Evolutionary conservation across 345 rosid genomes (phyloP).

Genomic region (Anastatica hierochuntica): DNA sequence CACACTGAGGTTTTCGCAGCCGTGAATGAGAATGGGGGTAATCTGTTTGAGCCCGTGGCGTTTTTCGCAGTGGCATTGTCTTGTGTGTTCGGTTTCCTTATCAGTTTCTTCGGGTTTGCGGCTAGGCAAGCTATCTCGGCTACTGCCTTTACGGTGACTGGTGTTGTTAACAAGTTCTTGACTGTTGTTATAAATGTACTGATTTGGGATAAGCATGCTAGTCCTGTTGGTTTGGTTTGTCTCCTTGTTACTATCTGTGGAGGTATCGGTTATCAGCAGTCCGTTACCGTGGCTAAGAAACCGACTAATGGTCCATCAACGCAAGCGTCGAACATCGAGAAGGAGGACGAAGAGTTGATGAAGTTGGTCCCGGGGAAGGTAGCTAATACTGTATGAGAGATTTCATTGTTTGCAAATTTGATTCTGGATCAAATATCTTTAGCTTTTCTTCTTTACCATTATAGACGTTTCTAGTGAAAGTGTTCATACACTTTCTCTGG

Average conservation of each 20-base stretch:
- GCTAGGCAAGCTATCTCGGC: slow-evolving; percentile 91
- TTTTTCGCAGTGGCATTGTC: slow-evolving; percentile 71
- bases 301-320: slow-evolving; percentile 22
- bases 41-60: slow-evolving; percentile 50
- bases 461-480: background rate
- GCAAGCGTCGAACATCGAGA: slow-evolving; percentile 24
- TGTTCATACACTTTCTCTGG: background rate
- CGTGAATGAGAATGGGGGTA: slow-evolving; percentile 37
- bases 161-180: slow-evolving; percentile 95
- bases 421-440: background rate
- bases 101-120: slow-evolving; percentile 94
- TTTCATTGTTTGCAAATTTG: slow-evolving; percentile 1
- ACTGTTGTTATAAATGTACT: slow-evolving; percentile 86
- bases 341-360: slow-evolving; percentile 29
- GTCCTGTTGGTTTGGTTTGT: slow-evolving; percentile 79
- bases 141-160: slow-evolving; percentile 93
- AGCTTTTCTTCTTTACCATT: too few species aligned
- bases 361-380: slow-evolving; percentile 36
- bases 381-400: slow-evolving; percentile 36
- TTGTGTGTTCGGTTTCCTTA: slow-evolving; percentile 81
- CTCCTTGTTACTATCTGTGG: slow-evolving; percentile 76
- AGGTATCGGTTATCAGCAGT: slow-evolving; percentile 93
- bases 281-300: slow-evolving; percentile 46
- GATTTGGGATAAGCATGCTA: slow-evolving; percentile 97
- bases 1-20: slow-evolving; percentile 54